Conservation (phyloP, 495 filamentous ascomycete genomes). For the Aspergillus hancockii region DNA sequence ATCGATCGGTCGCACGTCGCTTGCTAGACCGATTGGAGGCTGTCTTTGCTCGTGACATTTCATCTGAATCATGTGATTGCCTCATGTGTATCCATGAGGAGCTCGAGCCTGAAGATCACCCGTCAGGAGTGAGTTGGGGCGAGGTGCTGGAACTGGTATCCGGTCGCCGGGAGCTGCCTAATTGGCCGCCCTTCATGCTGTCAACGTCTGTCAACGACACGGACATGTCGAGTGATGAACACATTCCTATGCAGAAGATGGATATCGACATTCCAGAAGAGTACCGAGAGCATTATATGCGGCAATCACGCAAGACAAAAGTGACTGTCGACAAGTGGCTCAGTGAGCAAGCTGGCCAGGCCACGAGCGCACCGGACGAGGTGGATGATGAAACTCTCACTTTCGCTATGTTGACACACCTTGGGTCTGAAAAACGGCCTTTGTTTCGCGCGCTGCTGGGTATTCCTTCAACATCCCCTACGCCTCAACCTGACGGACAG, state of each 20-base stretch:
- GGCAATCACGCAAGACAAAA: conserved; percentile 84
- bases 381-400: conserved; percentile 90
- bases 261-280: conserved; percentile 92
- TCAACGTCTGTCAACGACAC: conserved; percentile 52
- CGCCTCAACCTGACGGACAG: conserved; percentile 43
- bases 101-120: conserved; percentile 48
- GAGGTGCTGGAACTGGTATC: conserved; percentile 93
- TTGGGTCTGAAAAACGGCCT: conserved; percentile 71
- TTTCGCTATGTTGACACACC: conserved; percentile 88
- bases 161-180: conserved; percentile 78
- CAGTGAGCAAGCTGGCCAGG: conserved; percentile 66
- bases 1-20: conserved; percentile 88
- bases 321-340: conserved; percentile 85
- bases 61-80: conserved; percentile 75
- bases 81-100: conserved; percentile 71
- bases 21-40: conserved; percentile 90
- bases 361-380: conserved; percentile 74
- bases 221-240: conserved; percentile 51
- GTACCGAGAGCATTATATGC: conserved; percentile 83
- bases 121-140: conserved; percentile 87
- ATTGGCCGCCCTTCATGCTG: conserved; percentile 84
- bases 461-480: conserved; percentile 56
- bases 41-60: conserved; percentile 89
- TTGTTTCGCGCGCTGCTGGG: conserved; percentile 77
- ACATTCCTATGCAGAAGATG: conserved; percentile 74